Evolutionary conservation across 371 early-diverging fungal species (phyloP), one percentile per base, ranked within the genome.

Genomic region (Saksenaea vasiformis): DNA sequence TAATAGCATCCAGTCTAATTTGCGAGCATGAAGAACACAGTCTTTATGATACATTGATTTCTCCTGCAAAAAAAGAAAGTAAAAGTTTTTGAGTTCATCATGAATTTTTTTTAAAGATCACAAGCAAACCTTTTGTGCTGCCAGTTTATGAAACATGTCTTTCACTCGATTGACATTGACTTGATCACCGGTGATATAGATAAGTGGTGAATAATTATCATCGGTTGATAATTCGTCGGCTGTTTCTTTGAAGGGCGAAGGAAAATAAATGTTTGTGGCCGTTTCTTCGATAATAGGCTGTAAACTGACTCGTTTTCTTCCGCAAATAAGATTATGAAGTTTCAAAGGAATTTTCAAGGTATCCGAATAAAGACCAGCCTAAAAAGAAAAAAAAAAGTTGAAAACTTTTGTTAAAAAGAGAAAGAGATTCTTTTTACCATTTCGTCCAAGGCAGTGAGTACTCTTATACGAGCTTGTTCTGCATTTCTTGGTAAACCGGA

Each of bases 1-100:
- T 27, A 86, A 68, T 28, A 90, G 61, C 76, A 92, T 81, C 92
- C 92, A 93, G 65, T 93, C 93, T 58, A 93, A 62, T 68, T 92
- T 92, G 19, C 89, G 79, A 19, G 89, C 74, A 62, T 74, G 66
- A 41, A 79, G 67, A 3, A 65, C 39, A 24, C 73, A 64, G 15
- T 73, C 73, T 60, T 80, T 80, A 62, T 74, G 74, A 63, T 80
- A 76, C 81, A 80, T 80, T 8, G 80, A 80, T 60, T 80, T 77
- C 15, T 70, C 70, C 80, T 80, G 61, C 17, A 55, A 41, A 56
- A 3, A 62, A 53, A 17, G 31, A 27, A 39, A 47, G 28, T 24
- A 35, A 58, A 24, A 19, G 26, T 38, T n/a, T 19, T n/a, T 14
- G 14, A 41, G 19, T n/a, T 15, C 38, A 38, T 13, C 15, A 38